These are phyloP conservation scores for Acanthamoeba healyi DNA, from an alignment of 208 protist genomes.

Conservation along the genomic window DNA sequence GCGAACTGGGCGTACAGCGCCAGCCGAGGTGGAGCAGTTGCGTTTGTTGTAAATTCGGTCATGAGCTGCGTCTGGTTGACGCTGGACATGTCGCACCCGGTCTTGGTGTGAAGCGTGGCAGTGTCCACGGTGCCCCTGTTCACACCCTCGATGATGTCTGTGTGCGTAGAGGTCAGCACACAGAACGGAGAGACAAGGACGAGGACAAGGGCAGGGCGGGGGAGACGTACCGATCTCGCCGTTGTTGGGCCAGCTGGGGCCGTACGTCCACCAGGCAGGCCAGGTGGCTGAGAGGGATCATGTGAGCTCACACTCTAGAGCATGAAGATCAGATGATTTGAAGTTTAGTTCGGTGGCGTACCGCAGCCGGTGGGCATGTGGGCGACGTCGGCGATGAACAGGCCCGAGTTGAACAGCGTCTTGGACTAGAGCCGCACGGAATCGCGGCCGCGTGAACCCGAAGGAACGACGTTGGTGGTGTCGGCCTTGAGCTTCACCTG, in stretches of 20 bases:
- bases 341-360: too few relatives aligned
- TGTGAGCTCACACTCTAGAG: too few relatives aligned
- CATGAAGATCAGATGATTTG: too few relatives aligned
- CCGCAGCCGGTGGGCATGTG: slow-evolving; percentile 43
- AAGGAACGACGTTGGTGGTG: neutral
- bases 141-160: neutral
- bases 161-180: too few relatives aligned
- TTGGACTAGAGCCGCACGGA: slow-evolving; percentile 16
- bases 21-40: neutral
- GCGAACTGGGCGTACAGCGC: neutral
- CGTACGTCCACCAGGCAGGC: slow-evolving; percentile 46
- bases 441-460: neutral
- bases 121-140: neutral
- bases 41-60: neutral
- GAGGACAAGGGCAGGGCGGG: too few relatives aligned
- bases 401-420: neutral
- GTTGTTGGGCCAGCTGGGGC: slow-evolving; percentile 4
- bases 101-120: neutral
- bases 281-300: neutral
- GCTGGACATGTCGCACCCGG: neutral
- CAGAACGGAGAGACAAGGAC: too few relatives aligned
- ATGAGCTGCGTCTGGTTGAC: neutral
- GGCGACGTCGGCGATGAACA: slow-evolving; percentile 22
- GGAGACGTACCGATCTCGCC: slow-evolving; percentile 57
- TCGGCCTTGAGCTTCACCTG: neutral